These are phyloP conservation scores for Bipolaris zeicola DNA, from an alignment of 2,329 filamentous ascomycete genomes.

Conservation along the genomic window DNA sequence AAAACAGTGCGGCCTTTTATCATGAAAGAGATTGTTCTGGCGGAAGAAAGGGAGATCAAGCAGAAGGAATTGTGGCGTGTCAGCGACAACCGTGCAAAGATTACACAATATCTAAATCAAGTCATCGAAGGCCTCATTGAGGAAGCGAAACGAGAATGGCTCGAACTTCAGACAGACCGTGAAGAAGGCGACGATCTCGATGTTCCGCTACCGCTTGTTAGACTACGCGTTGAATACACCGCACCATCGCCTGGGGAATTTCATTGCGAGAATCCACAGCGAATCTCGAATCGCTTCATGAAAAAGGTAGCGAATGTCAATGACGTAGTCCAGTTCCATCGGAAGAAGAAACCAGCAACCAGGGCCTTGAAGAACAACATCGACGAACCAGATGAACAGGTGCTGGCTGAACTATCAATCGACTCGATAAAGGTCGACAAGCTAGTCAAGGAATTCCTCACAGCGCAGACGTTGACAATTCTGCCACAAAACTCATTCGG, in stretches of 20 bases:
- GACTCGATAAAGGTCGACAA: constrained; percentile 87
- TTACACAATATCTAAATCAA: constrained; percentile 76
- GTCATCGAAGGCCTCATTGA: constrained; percentile 88
- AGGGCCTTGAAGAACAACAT: constrained; percentile 56
- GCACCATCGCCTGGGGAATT: constrained; percentile 83
- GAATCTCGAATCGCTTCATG: constrained; percentile 90
- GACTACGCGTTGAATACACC: constrained; percentile 88
- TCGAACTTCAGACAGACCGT: constrained; percentile 65
- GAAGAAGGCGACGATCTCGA: constrained; percentile 63
- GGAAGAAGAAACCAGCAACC: constrained; percentile 72
- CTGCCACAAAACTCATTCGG: constrained; percentile 91
- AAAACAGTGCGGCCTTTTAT: constrained; percentile 92
- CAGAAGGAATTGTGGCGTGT: constrained; percentile 76
- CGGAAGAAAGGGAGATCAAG: constrained; percentile 76
- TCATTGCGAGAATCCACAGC: constrained; percentile 92
- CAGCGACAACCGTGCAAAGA: constrained; percentile 79
- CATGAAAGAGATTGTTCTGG: constrained; percentile 78
- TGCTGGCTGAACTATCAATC: constrained; percentile 65
- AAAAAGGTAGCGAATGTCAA: constrained; percentile 92
- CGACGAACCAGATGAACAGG: constrained; percentile 67
- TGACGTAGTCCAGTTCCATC: constrained; percentile 91
- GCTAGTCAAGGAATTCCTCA: constrained; percentile 85
- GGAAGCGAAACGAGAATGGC: constrained; percentile 81
- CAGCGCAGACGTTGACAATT: constrained; percentile 87
- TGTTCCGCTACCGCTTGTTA: constrained; percentile 79